phyloP scores from a whole-genome alignment of 768 basidiomycete species.

The Xerocomellus dryophilus region DNA sequence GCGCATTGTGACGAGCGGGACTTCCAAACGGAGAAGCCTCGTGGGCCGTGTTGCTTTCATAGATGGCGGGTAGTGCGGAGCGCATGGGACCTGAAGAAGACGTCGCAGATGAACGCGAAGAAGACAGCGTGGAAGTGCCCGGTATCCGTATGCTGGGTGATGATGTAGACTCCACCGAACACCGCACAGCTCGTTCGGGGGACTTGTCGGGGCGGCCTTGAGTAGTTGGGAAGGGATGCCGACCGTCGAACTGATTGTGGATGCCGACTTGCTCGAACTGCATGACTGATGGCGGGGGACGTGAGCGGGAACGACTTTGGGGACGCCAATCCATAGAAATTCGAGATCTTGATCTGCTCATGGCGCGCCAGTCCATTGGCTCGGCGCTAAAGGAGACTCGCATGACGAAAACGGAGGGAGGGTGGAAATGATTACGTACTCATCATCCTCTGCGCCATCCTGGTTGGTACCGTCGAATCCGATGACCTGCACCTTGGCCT shows the following conservation, averaged over 20 bases:
- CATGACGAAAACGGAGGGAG: conserved; percentile 23
- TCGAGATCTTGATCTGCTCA: conserved; percentile 87
- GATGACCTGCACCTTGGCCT: conserved; percentile 70
- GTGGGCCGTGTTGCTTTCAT: conserved; percentile 42
- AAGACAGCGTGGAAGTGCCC: conserved; percentile 41
- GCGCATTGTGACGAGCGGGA: conserved; percentile 27
- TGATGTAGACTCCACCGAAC: conserved; percentile 20
- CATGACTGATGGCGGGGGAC: conserved; percentile 56
- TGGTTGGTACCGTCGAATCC: conserved; percentile 78
- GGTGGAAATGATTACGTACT: conserved; percentile 49
- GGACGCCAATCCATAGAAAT: conserved; percentile 92
- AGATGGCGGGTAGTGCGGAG: conserved; percentile 46
- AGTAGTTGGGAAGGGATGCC: conserved; percentile 43
- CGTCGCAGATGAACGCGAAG: conserved; percentile 47
- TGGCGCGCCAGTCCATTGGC: conserved; percentile 91
- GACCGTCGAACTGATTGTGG: conserved; percentile 39
- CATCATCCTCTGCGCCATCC: conserved; percentile 67
- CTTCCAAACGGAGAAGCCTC: conserved; percentile 38
- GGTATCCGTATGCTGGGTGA: conserved; percentile 39
- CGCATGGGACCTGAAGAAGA: conserved; percentile 38
- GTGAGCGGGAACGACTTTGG: conserved; percentile 71
- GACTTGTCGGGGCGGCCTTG: conserved; percentile 27
- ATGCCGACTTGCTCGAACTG: conserved; percentile 46
- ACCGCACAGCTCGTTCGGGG: conserved; percentile 26
- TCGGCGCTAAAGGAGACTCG: conserved; percentile 39